phyloP scores from a whole-genome alignment of 768 basidiomycete species.

The Collybia sordida region DNA sequence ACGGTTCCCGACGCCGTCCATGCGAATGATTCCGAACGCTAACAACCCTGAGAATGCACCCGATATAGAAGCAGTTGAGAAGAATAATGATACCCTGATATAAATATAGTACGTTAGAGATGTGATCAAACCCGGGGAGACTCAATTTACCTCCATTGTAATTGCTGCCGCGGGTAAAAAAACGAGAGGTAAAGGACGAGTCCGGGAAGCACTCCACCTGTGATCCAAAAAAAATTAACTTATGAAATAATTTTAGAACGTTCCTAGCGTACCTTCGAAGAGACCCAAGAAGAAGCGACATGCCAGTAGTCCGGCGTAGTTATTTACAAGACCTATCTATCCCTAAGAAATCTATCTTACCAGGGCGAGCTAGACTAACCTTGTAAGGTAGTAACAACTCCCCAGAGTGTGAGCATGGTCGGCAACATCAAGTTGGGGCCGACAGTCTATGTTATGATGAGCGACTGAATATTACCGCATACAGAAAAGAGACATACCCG shows the following conservation, averaged over 20 bases:
- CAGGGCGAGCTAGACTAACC: slow-evolving; percentile 28
- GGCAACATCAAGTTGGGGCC: slow-evolving; percentile 31
- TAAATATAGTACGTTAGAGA: slow-evolving; percentile 9
- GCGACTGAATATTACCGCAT: background rate
- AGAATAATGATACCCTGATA: slow-evolving; percentile 45
- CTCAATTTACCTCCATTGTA: slow-evolving; percentile 42
- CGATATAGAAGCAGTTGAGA: slow-evolving; percentile 53
- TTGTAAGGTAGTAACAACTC: slow-evolving; percentile 58
- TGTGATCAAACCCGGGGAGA: too few species aligned
- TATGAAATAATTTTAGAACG: background rate
- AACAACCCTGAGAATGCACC: slow-evolving; percentile 71
- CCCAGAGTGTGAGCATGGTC: slow-evolving; percentile 63
- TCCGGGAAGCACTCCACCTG: slow-evolving; percentile 58
- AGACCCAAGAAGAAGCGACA: slow-evolving; percentile 53
- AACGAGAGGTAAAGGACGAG: slow-evolving; percentile 56
- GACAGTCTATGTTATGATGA: slow-evolving; percentile 3
- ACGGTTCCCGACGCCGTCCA: slow-evolving; percentile 53
- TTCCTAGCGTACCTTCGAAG: slow-evolving; percentile 38
- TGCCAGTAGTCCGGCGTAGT: slow-evolving; percentile 41
- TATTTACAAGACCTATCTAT: slow-evolving; percentile 42
- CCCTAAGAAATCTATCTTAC: background rate
- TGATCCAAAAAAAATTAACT: background rate
- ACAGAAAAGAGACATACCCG: slow-evolving; percentile 34
- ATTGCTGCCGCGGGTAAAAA: slow-evolving; percentile 49
- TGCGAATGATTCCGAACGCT: slow-evolving; percentile 61